phyloP scores from a whole-genome alignment of 768 basidiomycete genomes.

The Wakefieldia striispora region DNA sequence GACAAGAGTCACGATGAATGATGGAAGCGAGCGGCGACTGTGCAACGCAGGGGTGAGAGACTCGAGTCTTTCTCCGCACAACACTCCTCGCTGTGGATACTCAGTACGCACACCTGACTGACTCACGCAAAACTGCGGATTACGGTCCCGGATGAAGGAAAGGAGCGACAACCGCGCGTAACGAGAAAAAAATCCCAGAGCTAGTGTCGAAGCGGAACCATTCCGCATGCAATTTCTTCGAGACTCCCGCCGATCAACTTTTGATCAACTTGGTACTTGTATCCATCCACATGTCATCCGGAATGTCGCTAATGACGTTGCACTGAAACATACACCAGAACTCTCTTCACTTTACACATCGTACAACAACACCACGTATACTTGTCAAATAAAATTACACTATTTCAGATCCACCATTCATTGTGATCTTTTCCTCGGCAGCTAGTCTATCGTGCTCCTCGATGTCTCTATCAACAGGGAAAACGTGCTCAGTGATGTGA shows the following conservation, averaged over 20 bases:
- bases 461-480: constrained; percentile 51
- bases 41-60: constrained; percentile 1
- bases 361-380: too few relatives aligned
- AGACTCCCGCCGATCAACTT: too few relatives aligned
- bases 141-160: not conserved
- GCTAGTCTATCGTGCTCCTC: constrained; percentile 73
- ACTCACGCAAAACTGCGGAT: not conserved
- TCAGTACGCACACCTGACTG: constrained; percentile 1
- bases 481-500: not conserved
- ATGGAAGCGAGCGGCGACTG: not conserved
- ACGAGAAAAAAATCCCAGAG: not conserved
- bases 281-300: too few relatives aligned
- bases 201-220: constrained; percentile 4
- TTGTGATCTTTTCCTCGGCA: constrained; percentile 35
- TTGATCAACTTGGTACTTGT: too few relatives aligned
- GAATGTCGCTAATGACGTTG: too few relatives aligned
- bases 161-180: not conserved
- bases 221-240: not conserved
- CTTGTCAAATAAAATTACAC: not conserved
- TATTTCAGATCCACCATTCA: not conserved
- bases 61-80: constrained; percentile 4
- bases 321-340: too few relatives aligned
- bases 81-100: not conserved
- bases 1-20: not conserved
- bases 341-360: too few relatives aligned